These are phyloP conservation scores for Rickenella mellea DNA, from an alignment of 768 basidiomycete species.

Conservation along the genomic window DNA sequence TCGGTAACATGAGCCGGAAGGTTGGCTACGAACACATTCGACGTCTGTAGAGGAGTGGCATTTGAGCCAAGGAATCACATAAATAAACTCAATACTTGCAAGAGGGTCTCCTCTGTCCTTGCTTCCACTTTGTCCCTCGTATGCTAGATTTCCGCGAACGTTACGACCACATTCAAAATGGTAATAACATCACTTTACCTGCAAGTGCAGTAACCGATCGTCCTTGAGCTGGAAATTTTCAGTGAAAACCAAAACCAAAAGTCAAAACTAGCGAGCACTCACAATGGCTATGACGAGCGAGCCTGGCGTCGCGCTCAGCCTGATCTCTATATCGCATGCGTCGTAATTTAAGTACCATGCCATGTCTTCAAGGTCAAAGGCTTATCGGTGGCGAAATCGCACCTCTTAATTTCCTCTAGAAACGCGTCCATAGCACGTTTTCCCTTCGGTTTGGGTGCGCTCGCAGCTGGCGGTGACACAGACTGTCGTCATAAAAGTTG, in stretches of 20 bases:
- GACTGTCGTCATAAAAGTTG: constrained; percentile 24
- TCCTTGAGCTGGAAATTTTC: constrained; percentile 34
- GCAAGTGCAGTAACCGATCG: constrained; percentile 89
- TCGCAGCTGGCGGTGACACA: constrained; percentile 44
- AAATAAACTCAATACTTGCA: constrained; percentile 29
- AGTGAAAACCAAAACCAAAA: constrained; percentile 1
- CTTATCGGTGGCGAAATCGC: constrained; percentile 7
- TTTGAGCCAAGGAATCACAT: neutral
- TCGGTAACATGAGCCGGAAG: constrained; percentile 84
- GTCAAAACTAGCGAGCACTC: neutral
- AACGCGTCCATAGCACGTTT: constrained; percentile 96
- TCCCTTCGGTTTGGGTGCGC: constrained; percentile 70
- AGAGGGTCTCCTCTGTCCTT: constrained; percentile 84
- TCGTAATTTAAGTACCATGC: neutral
- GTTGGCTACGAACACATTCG: constrained; percentile 94
- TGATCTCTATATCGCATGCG: constrained; percentile 58
- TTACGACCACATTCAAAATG: neutral
- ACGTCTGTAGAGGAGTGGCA: constrained; percentile 45
- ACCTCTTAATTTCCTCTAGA: constrained; percentile 94
- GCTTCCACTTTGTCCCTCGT: constrained; percentile 85
- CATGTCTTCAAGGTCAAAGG: no score
- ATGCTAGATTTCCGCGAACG: constrained; percentile 36
- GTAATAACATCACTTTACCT: constrained; percentile 35
- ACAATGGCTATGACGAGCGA: constrained; percentile 52
- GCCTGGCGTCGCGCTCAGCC: constrained; percentile 80